phyloP scores from a whole-genome alignment of 805 yeast genomes.

The Saturnispora saitoi region DNA sequence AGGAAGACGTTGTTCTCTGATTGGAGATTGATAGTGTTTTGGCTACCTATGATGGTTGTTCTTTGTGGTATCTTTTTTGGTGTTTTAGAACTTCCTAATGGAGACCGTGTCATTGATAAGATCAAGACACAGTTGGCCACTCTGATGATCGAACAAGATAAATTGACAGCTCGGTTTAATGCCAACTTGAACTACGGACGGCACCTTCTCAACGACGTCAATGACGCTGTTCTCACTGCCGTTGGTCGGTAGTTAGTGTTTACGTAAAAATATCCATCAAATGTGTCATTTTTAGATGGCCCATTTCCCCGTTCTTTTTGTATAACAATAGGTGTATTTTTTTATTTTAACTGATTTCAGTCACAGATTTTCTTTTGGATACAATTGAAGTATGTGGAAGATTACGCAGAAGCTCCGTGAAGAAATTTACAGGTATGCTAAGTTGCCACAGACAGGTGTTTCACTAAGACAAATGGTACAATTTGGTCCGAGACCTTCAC shows the following conservation, averaged over 20 bases:
- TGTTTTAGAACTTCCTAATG: constrained; percentile 9
- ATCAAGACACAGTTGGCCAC: constrained; percentile 27
- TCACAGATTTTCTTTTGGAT: not conserved
- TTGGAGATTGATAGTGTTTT: constrained; percentile 78
- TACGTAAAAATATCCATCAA: not conserved
- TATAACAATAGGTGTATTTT: constrained; percentile 1
- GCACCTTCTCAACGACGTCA: constrained; percentile 31
- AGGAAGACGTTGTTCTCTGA: constrained; percentile 56
- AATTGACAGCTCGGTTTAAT: constrained; percentile 27
- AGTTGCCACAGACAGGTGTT: constrained; percentile 74
- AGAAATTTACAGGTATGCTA: constrained; percentile 55
- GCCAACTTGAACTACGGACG: constrained; percentile 28
- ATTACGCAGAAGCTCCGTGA: constrained; percentile 42
- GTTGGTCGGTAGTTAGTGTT: constrained; percentile 20
- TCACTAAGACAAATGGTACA: constrained; percentile 85
- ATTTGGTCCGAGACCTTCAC: constrained; percentile 72
- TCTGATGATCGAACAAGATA: constrained; percentile 41
- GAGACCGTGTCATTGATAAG: not conserved
- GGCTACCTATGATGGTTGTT: constrained; percentile 72
- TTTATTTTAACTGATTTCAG: not conserved
- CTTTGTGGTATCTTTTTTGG: constrained; percentile 36
- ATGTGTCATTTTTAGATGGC: not conserved
- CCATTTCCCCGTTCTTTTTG: constrained; percentile 1
- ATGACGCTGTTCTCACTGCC: constrained; percentile 34
- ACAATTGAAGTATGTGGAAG: constrained; percentile 32